Evolutionary conservation across 2,329 filamentous ascomycete genomes (phyloP), one percentile per base, ranked within the genome.

Genomic region (Aspergillus calidoustus): DNA sequence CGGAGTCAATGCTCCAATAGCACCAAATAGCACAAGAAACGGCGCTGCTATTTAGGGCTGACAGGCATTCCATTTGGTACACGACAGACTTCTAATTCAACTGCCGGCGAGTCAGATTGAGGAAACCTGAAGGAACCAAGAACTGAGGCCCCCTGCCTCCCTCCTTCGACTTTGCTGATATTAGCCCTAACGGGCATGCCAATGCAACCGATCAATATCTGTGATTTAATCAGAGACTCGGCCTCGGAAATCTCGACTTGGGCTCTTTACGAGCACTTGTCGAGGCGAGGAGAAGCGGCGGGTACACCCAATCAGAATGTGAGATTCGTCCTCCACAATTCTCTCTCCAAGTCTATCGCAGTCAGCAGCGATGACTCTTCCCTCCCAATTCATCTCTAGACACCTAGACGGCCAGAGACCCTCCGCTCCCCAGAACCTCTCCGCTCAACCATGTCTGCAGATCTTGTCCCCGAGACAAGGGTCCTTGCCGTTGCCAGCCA

Each of bases 401-500:
- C 34, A 41, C 34, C 34, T 2, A 41, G 34, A 41, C 34, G 34
- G 34, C 34, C 34, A 41, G 13, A 41, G 34, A 44, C 9, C 34
- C 49, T 25, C n/a, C 19, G n/a, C 25, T 23, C 22, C 11, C 57
- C 49, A 28, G 41, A 48, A 49, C 46, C 57, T 31, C 57, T 25
- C 54, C 52, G 54, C 51, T 60, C 43, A 63, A 65, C 54, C 58
- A 78, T 77, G 72, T 69, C 71, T 22, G 64, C 66, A 13, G 79
- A 81, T 50, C 70, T 79, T 58, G 79, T 87, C 53, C 86, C 87
- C 25, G 86, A 89, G 68, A 89, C 86, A 55, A 81, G 84, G 71
- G 92, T 97, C 64, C 84, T 97, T 74, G 93, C 93, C 61, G 87
- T 97, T 70, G 93, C 93, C 76, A 97, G 93, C 80, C 93, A 97